Evolutionary conservation across 495 filamentous ascomycete species (phyloP), one percentile per base, ranked within the genome.

Genomic region (Penicillium cosmopolitanum): DNA sequence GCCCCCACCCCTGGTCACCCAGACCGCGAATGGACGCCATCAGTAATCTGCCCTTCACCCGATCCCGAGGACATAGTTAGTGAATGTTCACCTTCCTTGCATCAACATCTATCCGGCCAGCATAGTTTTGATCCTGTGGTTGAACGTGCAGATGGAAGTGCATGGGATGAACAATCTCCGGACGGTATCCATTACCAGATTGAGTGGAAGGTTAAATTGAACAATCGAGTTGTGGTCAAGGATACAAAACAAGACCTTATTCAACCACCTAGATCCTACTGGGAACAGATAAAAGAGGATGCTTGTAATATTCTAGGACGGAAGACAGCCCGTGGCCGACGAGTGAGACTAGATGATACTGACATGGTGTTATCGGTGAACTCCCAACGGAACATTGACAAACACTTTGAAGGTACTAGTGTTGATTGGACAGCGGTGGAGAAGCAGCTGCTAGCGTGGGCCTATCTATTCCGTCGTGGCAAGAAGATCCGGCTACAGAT

Each of bases 151-250:
- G 23, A 23, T 23, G 23, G 23, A 23, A 23, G 23, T 57, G 64
- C 78, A 85, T 79, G 67, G 54, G 62, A 74, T 61, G 61, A 77
- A 63, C 46, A 73, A 50, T 63, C 60, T 56, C 72, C 66, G 23
- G 67, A 51, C 57, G 63, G 53, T 65, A 66, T 74, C 48, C 62
- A 76, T 58, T 77, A 79, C 56, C 59, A 67, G 43, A 77, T 76
- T 56, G 65, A 74, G 55, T 75, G 66, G 71, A 74, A 69, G 61
- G 57, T 75, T 34, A 66, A 52, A 50, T 40, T 76, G 11, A 73
- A 76, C 36, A 71, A 76, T 42, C 62, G 63, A 58, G 56, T 59
- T 53, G 50, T 76, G 33, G 50, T 58, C 4, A 69, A 66, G 53
- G 70, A 75, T 54, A 77, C 63, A 57, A 67, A 76, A 64, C 53